phyloP scores from a whole-genome alignment of 73 alveolate genomes.

The Paramecium sonneborni region DNA sequence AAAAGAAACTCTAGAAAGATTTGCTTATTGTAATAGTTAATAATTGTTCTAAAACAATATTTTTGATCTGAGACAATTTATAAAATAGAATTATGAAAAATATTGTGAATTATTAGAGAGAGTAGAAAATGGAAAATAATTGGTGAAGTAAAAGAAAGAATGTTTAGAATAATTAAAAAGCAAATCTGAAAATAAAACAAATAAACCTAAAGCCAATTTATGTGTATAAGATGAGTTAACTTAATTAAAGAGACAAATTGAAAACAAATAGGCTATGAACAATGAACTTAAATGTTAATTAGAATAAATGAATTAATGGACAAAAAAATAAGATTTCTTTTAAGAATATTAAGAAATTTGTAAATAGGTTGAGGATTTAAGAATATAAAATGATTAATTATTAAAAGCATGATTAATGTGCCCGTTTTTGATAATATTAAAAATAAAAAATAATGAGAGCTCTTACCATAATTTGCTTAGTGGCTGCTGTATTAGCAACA shows the following conservation, averaged over 20 bases:
- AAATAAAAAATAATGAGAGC: constrained; percentile 9
- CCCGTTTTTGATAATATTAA: constrained; percentile 46
- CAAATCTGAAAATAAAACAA: background rate
- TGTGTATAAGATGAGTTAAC: background rate
- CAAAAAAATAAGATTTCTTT: background rate
- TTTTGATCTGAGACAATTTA: background rate
- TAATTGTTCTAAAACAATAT: background rate
- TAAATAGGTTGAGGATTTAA: constrained; percentile 32
- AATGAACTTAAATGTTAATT: background rate
- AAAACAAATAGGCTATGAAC: background rate
- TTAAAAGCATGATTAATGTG: constrained; percentile 5
- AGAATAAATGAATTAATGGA: background rate
- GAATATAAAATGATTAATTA: constrained; percentile 37
- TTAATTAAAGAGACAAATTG: background rate
- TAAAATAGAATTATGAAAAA: background rate
- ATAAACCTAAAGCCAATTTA: background rate
- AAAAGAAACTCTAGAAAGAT: constrained; percentile 25
- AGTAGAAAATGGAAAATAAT: background rate
- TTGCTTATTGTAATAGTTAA: constrained; percentile 36
- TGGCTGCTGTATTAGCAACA: constrained; percentile 39
- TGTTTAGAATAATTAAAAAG: background rate
- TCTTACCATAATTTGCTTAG: constrained; percentile 51
- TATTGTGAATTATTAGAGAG: background rate
- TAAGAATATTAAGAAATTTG: constrained; percentile 24
- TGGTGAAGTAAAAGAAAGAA: background rate